These are phyloP conservation scores for Aspergillus steynii DNA, from an alignment of 495 filamentous ascomycete species.

Conservation along the genomic window DNA sequence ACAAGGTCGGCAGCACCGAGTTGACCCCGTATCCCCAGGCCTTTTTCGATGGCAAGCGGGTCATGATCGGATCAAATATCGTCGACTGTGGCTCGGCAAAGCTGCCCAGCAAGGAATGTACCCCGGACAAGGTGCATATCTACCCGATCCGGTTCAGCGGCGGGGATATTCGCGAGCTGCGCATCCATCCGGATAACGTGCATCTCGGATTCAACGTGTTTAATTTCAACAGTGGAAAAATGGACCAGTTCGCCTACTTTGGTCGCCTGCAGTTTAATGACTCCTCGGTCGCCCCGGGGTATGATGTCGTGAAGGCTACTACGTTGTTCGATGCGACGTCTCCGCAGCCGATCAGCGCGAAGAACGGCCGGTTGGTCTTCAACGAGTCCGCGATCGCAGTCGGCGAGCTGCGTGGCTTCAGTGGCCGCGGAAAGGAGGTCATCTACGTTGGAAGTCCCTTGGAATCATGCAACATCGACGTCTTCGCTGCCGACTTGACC, in stretches of 20 bases:
- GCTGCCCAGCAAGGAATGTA: conserved; percentile 16
- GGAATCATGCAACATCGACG: conserved; percentile 28
- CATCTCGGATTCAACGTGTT: conserved; percentile 27
- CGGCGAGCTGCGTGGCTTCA: conserved; percentile 28
- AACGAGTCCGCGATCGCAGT: conserved; percentile 19
- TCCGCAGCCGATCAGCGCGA: neutral
- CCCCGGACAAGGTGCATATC: conserved; percentile 19
- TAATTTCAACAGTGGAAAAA: conserved; percentile 7
- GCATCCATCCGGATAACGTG: conserved; percentile 23
- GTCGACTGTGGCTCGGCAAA: conserved; percentile 17
- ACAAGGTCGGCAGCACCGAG: conserved; percentile 12
- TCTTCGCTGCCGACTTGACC: conserved; percentile 22
- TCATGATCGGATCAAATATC: conserved; percentile 21
- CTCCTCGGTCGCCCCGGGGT: conserved; percentile 17
- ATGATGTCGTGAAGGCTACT: conserved; percentile 26
- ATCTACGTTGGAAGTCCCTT: conserved; percentile 21
- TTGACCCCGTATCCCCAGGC: conserved; percentile 21
- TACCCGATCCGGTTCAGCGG: conserved; percentile 25
- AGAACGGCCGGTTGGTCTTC: conserved; percentile 14
- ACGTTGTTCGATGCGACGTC: neutral
- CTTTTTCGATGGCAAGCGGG: conserved; percentile 17
- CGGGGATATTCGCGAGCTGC: conserved; percentile 21
- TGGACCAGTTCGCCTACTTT: conserved; percentile 21
- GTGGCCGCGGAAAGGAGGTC: conserved; percentile 22
- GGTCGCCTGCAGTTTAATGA: conserved; percentile 25